Evolutionary conservation across 805 yeast genomes (phyloP).

Genomic region (Candida insectalens): DNA sequence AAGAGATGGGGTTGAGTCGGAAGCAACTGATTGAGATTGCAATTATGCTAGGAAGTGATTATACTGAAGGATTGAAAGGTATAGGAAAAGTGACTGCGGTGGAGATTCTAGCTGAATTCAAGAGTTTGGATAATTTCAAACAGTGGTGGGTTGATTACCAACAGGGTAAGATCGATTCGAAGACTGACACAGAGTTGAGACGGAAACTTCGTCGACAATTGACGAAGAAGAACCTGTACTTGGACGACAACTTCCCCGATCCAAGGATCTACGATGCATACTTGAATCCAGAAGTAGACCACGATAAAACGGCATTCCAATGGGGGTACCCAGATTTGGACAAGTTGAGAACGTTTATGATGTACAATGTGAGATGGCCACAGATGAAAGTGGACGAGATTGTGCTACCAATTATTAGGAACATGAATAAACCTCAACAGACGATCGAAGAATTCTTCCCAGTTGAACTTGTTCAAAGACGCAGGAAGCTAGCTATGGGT

Average conservation of each 20-base stretch:
- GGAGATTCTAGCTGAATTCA: slow-evolving; percentile 85
- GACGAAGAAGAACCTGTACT: slow-evolving; percentile 36
- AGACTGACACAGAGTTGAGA: slow-evolving; percentile 36
- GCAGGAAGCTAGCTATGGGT: slow-evolving; percentile 40
- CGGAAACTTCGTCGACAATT: slow-evolving; percentile 50
- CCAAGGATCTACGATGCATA: slow-evolving; percentile 64
- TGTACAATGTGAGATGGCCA: slow-evolving; percentile 71
- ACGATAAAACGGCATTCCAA: slow-evolving; percentile 62
- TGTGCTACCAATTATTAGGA: slow-evolving; percentile 74
- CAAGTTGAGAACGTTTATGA: slow-evolving; percentile 59
- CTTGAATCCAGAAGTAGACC: slow-evolving; percentile 71
- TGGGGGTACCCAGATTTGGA: slow-evolving; percentile 93
- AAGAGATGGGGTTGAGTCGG: slow-evolving; percentile 57
- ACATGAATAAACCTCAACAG: slow-evolving; percentile 61
- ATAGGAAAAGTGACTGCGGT: slow-evolving; percentile 90
- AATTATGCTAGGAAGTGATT: slow-evolving; percentile 82
- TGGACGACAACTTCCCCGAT: slow-evolving; percentile 59
- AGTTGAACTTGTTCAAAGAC: slow-evolving; percentile 37
- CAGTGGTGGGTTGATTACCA: slow-evolving; percentile 50
- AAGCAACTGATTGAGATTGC: slow-evolving; percentile 71
- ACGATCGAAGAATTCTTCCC: slow-evolving; percentile 64
- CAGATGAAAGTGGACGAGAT: slow-evolving; percentile 70
- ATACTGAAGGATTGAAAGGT: slow-evolving; percentile 87
- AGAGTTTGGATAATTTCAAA: slow-evolving; percentile 29
- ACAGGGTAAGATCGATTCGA: slow-evolving; percentile 28